Evolutionary conservation across 2,329 filamentous ascomycete genomes (phyloP), one percentile per base, ranked within the genome.

Genomic region (Microsporum audouinii): DNA sequence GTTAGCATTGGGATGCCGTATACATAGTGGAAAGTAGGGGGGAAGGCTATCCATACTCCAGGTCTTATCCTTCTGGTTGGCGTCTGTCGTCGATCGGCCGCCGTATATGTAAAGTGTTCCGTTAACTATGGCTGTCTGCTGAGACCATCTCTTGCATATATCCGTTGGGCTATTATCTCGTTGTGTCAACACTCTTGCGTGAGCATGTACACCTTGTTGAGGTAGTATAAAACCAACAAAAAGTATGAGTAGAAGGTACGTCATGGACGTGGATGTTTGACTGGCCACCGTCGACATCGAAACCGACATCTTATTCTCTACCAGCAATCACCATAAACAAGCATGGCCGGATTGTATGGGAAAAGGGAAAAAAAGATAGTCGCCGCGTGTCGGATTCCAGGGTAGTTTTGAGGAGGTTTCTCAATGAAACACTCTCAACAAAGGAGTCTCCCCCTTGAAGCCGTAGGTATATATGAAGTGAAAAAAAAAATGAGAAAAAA

Each of bases 31-130:
- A 23, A 31, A 14, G 39, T 8, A 8, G 7, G 29, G 43, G 57
- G n/a, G 36, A 49, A 5, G n/a, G 5, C 23, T 38, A 33, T 12
- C 69, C 81, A 68, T 78, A 87, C 84, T 89, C 88, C 88, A 91
- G 1, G 83, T 86, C 68, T 89, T 76, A 4, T 76, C 73, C 1
- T 75, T 79, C 67, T 91, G 87, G 39, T 79, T 78, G 12, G 78
- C 71, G 14, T 78, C 71, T 1, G 78, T 81, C 57, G 79, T 87
- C 12, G 83, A 80, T 65, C 87, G 80, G 31, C 88, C 88, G 39
- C 88, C 88, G 66, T 89, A 91, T 60, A 89, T 81, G 70, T 89
- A 91, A 2, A 91, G 69, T 0, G 87, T 91, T 12, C 87, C 88
- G 65, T 90, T 90, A 14, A 91, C 79, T 39, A 88, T 70, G 2